Evolutionary conservation across 2,329 filamentous ascomycete genomes (phyloP), one percentile per base, ranked within the genome.

Genomic region (Huntiella abstrusa): DNA sequence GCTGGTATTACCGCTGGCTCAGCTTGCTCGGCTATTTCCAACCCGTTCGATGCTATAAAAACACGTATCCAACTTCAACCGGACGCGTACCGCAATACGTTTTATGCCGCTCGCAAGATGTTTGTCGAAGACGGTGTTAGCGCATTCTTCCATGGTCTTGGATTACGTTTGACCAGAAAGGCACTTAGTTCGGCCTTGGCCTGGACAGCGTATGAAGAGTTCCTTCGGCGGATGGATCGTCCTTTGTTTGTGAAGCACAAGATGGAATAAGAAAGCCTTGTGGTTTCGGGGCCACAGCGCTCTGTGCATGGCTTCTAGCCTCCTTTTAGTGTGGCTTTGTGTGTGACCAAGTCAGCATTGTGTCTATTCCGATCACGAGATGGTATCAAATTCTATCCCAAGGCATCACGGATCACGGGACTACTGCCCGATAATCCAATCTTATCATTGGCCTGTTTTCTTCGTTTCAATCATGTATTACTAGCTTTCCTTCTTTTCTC

Each of bases 1-100:
- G 88, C 84, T 0, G 88, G 83, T 10, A 76, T 84, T 3, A 57
- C 87, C 3, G 86, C 88, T 3, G 88, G 85, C 1, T 80, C 79
- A 1, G 65, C 83, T 28, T 92, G 86, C 47, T 95, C 87, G 1
- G 79, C 80, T 3, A 70, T 96, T 34, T 95, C 91, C 6, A 98
- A 98, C 60, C 91, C 91, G 0, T 96, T 96, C 56, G 91, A 98
- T 62, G 86, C 86, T 1, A 78, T 96, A 60, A 98, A 98, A 66
- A 98, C 91, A 16, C 69, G 91, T 43, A 77, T 98, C 54, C 91
- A 98, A 64, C 69, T 98, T 33, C 83, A 92, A 66, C 91, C 91
- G 3, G 68, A 68, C 5, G 71, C 74, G 48, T 98, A 96, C 58
- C 69, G 71, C 33, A 95, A 96, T 56, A 83, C 88, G 71, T 61